Base-by-base conservation (phyloP, 1,139 yeast species). In the Yamadazyma dushanensis region DNA sequence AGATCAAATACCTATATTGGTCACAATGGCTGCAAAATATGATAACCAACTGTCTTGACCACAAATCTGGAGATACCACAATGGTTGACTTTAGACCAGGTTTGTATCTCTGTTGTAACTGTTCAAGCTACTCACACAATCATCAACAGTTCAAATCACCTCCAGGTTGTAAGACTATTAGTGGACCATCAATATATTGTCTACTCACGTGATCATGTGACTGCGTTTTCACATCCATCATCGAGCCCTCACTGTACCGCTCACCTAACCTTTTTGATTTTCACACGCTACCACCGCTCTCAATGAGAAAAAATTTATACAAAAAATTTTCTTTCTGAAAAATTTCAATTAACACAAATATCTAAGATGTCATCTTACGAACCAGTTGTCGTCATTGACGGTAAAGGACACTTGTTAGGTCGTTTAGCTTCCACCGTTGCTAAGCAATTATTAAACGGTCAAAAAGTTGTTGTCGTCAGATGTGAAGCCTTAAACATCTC, bases 361-460 rank as follows among this genome's bases (percentile, higher is more conserved):
- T 39, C 35, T 38, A 70, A 67, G 59, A 87, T 86, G 95, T 84
- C 92, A 77, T 78, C 86, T 70, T 87, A 82, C 73, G 94, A 87
- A 79, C 90, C 94, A 76, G 95, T 88, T 79, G 87, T 88, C 79
- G 96, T 88, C 73, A 83, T 86, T 80, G 95, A 86, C 78, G 95
- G 94, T 80, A 90, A 92, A 89, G 98, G 97, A 73, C 99, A 92
- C 77, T 86, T 92, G 69, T 84, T 92, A 71, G 99, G 99, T 76
- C 97, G 99, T 82, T 88, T 92, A 72, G 98, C 98, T 61, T 88
- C 97, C 61, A 85, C 83, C 65, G 90, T 92, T 67, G 96, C 99
- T 73, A 92, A 92, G 84, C 97, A 92, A 80, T 74, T 92, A 62
- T 85, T 92, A 71, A 85, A 86, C 77, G 99, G 99, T 61, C 97